These are phyloP conservation scores for Carallia brachiata DNA, from an alignment of 345 rosid species.

Conservation along the genomic window DNA sequence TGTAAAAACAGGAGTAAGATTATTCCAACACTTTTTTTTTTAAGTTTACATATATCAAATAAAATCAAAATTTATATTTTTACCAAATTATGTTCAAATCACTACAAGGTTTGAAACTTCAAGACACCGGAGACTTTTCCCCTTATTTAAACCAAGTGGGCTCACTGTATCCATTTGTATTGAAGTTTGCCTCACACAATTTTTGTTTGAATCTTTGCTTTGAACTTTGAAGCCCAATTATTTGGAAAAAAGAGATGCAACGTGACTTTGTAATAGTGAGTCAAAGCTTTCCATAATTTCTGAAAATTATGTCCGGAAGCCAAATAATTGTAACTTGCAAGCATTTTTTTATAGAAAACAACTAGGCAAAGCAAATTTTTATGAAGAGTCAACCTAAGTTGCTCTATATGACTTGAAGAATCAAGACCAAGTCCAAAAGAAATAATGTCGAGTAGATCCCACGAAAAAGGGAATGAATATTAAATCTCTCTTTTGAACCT, in stretches of 20 bases:
- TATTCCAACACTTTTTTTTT: too few relatives aligned
- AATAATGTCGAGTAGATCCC: not conserved
- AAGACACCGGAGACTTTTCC: too few relatives aligned
- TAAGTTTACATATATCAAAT: too few relatives aligned
- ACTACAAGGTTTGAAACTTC: too few relatives aligned
- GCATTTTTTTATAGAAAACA: not conserved
- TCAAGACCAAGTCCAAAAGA: not conserved
- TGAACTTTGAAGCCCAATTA: not conserved
- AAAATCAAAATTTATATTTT: too few relatives aligned
- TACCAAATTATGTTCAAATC: too few relatives aligned
- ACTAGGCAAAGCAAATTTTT: not conserved
- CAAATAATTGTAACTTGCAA: not conserved
- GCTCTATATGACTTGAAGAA: not conserved
- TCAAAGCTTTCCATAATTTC: not conserved
- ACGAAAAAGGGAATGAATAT: not conserved
- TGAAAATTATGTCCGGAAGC: not conserved
- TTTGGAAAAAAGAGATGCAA: not conserved
- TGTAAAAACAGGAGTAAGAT: too few relatives aligned
- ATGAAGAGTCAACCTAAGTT: not conserved
- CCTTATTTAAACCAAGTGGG: too few relatives aligned
- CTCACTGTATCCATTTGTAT: too few relatives aligned
- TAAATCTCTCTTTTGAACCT: not conserved
- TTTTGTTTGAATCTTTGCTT: too few relatives aligned
- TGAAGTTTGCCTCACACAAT: too few relatives aligned
- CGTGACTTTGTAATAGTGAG: not conserved